Base-by-base conservation (phyloP, 176 grass and related monocot genomes). In the Puya raimondii region DNA sequence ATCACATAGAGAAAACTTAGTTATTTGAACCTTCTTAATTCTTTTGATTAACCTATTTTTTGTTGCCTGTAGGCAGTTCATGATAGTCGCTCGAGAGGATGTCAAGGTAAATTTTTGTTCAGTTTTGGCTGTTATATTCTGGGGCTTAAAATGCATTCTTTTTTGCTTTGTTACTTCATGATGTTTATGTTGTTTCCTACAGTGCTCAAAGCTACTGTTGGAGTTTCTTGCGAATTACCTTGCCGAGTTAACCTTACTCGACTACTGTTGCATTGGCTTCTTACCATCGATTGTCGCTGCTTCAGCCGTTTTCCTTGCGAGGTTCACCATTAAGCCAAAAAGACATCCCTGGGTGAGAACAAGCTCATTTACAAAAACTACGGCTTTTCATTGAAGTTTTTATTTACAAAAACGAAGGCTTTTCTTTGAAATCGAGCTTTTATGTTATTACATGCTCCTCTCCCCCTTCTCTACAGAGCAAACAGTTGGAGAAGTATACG, bases 171-270 rank as follows among this genome's bases (percentile, higher is more conserved):
- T 59, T 1, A 18, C 5, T 15, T 59, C 9, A 9, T 17, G 56
- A 17, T 15, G 56, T 59, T 59, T 9, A 9, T 59, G 16, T 8
- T 9, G 16, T 9, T 59, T 59, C 16, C 25, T 70, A 23, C 68
- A 64, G 71, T 12, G 22, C 17, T 14, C 71, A 15, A 14, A 42
- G 47, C 15, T 63, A 18, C 27, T 13, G n/a, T 59, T 73, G 53
- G 71, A 63, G 42, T 73, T 63, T 42, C 49, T 64, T 4, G 33
- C 29, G 4, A 63, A 13, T 20, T 73, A 73, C 18, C 71, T 73
- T 73, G 42, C 56, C 11, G 56, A 73, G 54, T 22, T 73, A n/a
- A 73, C 29, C 12, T 48, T 73, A 54, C n/a, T 73, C 3, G 71
- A 73, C 29, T 73, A 73, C 48, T 18, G 42, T 13, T 73, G 53